phyloP scores from a whole-genome alignment of 1,139 yeast species.

The Geotrichum reessii region DNA sequence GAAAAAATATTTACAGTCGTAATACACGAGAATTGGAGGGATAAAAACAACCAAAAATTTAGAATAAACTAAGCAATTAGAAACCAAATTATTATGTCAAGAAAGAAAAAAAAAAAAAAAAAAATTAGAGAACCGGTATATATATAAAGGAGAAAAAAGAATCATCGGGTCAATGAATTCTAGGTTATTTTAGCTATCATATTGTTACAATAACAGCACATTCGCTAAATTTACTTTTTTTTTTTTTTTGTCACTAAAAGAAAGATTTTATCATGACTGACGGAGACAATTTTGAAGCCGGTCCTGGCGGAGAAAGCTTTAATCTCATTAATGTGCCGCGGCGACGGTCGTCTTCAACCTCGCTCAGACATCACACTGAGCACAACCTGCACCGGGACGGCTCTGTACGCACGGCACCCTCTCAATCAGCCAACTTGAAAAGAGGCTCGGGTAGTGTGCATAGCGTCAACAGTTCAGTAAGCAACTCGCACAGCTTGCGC shows the following conservation, averaged over 20 bases:
- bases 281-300: not conserved
- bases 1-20: not conserved
- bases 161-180: too few relatives aligned
- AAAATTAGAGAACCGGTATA: too few relatives aligned
- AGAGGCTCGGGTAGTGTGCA: not conserved
- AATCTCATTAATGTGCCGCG: not conserved
- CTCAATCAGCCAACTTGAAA: not conserved
- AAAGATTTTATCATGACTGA: not conserved
- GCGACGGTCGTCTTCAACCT: not conserved
- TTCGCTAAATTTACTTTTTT: not conserved
- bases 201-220: not conserved
- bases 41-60: too few relatives aligned
- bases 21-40: not conserved
- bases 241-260: too few relatives aligned
- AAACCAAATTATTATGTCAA: too few relatives aligned
- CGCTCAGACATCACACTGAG: not conserved
- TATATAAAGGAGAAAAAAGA: not conserved
- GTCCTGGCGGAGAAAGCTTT: not conserved
- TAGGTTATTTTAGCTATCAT: too few relatives aligned
- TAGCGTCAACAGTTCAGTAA: not conserved
- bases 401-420: not conserved
- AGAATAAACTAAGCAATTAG: too few relatives aligned
- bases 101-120: too few relatives aligned
- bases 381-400: not conserved
- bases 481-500: not conserved